Conservation (phyloP, 257 asterid species). For the Jacaranda copaia region DNA sequence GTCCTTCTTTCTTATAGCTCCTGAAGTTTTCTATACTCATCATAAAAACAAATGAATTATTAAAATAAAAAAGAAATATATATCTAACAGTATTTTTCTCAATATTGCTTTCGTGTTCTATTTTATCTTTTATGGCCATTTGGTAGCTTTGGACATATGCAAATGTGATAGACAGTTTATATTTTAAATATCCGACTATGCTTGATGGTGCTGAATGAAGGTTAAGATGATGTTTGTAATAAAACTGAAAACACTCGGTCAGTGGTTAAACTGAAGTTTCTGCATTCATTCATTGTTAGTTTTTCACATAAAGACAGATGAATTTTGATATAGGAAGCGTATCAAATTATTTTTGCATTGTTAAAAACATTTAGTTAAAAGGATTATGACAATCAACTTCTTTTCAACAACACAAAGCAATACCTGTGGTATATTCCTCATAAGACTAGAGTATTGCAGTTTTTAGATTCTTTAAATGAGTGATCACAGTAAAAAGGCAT, state of each 20-base stretch:
- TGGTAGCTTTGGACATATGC: conserved; percentile 4
- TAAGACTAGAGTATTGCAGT: too few relatives aligned
- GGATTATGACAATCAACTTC: too few relatives aligned
- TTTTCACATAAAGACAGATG: conserved; percentile 20
- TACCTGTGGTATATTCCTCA: too few relatives aligned
- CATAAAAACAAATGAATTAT: background rate
- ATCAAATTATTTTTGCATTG: too few relatives aligned
- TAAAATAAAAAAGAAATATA: background rate
- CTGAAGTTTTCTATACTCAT: background rate
- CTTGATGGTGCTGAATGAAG: background rate
- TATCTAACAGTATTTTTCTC: background rate
- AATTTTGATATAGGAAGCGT: too few relatives aligned
- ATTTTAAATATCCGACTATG: background rate
- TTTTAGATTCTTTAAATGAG: background rate
- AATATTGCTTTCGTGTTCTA: background rate
- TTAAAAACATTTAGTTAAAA: too few relatives aligned
- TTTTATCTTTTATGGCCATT: conserved; percentile 5
- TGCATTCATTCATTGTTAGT: background rate
- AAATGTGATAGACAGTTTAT: background rate
- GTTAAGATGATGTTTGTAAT: background rate
- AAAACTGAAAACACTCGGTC: background rate
- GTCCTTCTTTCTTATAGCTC: background rate
- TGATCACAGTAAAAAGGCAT: background rate
- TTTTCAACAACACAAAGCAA: too few relatives aligned
- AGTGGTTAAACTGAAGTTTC: conserved; percentile 6